Percentiles rank a stretch among this genome's conserved stretches.
Conservation (phyloP, 2,329 filamentous ascomycete genomes). For the Penicillium sp. region DNA sequence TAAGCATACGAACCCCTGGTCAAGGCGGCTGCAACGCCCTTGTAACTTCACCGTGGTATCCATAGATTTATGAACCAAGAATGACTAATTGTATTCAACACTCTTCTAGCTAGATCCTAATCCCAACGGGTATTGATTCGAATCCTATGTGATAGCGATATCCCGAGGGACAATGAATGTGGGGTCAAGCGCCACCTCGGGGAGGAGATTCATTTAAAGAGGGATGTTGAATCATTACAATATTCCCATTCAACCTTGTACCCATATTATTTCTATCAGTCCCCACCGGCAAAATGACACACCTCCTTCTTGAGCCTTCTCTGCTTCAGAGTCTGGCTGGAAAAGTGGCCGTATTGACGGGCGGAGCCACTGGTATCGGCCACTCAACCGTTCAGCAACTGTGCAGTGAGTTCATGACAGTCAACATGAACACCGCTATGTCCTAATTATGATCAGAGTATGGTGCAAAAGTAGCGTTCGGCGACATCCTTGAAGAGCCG, state of each 20-base stretch:
- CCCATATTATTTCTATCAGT: background rate
- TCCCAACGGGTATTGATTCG: background rate
- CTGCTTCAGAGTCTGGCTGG: constrained; percentile 25
- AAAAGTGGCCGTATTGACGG: constrained; percentile 49
- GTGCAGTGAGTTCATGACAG: constrained; percentile 2
- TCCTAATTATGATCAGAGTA: background rate
- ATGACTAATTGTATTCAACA: background rate
- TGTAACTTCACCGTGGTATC: background rate
- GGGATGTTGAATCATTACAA: background rate
- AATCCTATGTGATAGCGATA: background rate
- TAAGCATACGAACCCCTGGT: background rate
- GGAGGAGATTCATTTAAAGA: constrained; percentile 2
- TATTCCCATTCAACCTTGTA: background rate
- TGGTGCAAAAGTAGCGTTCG: constrained; percentile 9
- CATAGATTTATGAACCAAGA: background rate
- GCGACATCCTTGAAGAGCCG: constrained; percentile 4
- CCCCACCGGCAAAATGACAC: constrained; percentile 9
- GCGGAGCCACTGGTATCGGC: constrained; percentile 40
- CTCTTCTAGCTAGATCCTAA: background rate
- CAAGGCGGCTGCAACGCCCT: background rate
- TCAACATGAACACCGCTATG: background rate
- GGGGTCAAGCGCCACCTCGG: constrained; percentile 8
- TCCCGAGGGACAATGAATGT: background rate
- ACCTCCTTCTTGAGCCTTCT: constrained; percentile 11
- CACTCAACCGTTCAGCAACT: constrained; percentile 20